These are phyloP conservation scores for Glonium stellatum DNA, from an alignment of 495 filamentous ascomycete genomes.

Conservation along the genomic window DNA sequence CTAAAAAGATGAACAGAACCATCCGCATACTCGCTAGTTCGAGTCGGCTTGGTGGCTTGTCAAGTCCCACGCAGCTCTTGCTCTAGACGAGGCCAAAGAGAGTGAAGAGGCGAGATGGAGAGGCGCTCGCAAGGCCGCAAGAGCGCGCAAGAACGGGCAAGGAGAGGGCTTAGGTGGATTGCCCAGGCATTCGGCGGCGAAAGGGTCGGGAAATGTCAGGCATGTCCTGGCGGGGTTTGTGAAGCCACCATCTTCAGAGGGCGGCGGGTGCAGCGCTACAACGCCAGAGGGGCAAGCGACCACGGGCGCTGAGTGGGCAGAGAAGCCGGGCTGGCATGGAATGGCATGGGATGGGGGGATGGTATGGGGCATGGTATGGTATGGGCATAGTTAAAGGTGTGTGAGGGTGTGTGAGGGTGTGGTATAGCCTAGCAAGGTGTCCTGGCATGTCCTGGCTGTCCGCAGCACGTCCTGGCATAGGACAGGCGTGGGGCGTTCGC, in stretches of 20 bases:
- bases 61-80: background rate
- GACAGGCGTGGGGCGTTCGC: too few relatives aligned
- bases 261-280: background rate
- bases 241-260: background rate
- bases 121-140: background rate
- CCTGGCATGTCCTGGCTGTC: too few relatives aligned
- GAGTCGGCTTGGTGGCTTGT: background rate
- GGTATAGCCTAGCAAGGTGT: too few relatives aligned
- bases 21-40: background rate
- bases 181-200: background rate
- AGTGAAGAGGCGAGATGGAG: background rate
- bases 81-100: background rate
- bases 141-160: background rate
- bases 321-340: too few relatives aligned
- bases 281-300: background rate
- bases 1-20: background rate
- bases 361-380: too few relatives aligned
- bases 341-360: too few relatives aligned
- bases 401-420: too few relatives aligned
- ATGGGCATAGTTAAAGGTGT: too few relatives aligned
- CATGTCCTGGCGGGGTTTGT: background rate
- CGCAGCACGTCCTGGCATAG: too few relatives aligned
- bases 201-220: background rate
- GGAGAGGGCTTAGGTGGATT: background rate
- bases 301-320: background rate